Conservation (phyloP, 2,329 filamentous ascomycete genomes). For the Clarireedia hainanense region DNA sequence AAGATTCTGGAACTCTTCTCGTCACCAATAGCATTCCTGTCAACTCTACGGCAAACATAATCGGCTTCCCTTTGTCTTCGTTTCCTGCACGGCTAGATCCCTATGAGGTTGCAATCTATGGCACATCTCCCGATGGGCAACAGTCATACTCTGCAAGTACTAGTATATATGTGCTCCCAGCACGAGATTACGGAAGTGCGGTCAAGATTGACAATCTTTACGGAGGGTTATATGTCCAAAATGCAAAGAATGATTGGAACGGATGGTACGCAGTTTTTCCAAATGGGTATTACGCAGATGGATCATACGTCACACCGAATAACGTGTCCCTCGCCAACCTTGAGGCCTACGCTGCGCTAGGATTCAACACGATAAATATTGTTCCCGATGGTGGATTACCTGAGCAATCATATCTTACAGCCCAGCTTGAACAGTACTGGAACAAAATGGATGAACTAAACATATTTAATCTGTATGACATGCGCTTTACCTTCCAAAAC, state of each 20-base stretch:
- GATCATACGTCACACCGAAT: conserved; percentile 19
- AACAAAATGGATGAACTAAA: conserved; percentile 36
- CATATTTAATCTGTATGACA: conserved; percentile 37
- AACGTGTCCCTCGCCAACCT: conserved; percentile 31
- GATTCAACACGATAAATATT: conserved; percentile 38
- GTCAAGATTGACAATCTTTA: conserved; percentile 40
- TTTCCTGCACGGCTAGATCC: conserved; percentile 29
- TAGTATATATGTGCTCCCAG: conserved; percentile 35
- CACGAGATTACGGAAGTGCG: conserved; percentile 36
- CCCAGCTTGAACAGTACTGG: conserved; percentile 33
- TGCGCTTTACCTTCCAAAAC: conserved; percentile 26
- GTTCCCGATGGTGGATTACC: conserved; percentile 33
- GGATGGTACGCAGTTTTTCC: conserved; percentile 35
- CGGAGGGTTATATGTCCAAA: conserved; percentile 37
- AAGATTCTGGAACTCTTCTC: conserved; percentile 21
- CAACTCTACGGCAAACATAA: conserved; percentile 31
- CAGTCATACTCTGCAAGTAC: conserved; percentile 32
- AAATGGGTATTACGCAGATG: conserved; percentile 36
- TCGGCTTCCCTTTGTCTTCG: conserved; percentile 29
- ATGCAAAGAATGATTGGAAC: conserved; percentile 24
- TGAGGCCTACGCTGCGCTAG: conserved; percentile 33
- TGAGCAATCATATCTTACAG: conserved; percentile 31
- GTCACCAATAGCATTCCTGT: conserved; percentile 28
- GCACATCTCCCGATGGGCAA: conserved; percentile 25
- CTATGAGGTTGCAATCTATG: conserved; percentile 32